phyloP scores from a whole-genome alignment of 129 eudicot species.

The Rutidosis leptorrhynchoides region DNA sequence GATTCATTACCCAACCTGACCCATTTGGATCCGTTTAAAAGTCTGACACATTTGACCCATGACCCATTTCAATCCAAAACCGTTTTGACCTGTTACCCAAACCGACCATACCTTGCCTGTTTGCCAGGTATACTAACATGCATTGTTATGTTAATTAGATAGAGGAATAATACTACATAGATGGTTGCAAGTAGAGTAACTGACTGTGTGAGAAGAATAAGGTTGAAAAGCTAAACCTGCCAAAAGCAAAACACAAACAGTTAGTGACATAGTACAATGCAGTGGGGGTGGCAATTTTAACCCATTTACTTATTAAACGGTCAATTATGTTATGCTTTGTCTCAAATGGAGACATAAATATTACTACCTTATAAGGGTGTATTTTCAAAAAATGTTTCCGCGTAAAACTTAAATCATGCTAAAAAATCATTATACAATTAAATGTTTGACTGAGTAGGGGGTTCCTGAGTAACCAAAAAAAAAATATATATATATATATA shows the following conservation, averaged over 20 bases:
- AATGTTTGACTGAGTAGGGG: too few species aligned
- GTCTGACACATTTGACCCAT: too few species aligned
- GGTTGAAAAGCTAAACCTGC: slow-evolving; percentile 95
- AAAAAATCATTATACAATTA: too few species aligned
- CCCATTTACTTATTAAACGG: background rate
- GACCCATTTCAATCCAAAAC: too few species aligned
- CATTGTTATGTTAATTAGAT: background rate
- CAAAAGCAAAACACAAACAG: slow-evolving; percentile 22
- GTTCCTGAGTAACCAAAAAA: too few species aligned
- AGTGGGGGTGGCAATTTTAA: background rate
- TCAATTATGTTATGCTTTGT: background rate
- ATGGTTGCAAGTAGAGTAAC: slow-evolving; percentile 30
- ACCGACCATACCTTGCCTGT: too few species aligned
- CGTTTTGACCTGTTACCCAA: too few species aligned
- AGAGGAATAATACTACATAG: background rate
- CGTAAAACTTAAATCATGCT: background rate
- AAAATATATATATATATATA: too few species aligned
- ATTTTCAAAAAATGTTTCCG: background rate
- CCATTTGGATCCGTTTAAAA: too few species aligned
- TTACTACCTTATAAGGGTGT: background rate
- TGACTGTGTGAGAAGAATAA: slow-evolving; percentile 67
- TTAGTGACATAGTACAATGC: slow-evolving; percentile 11
- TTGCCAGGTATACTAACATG: too few species aligned
- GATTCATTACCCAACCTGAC: too few species aligned
- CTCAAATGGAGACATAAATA: background rate